Evolutionary conservation across 345 rosid genomes (phyloP).

Genomic region (Corchorus olitorius): DNA sequence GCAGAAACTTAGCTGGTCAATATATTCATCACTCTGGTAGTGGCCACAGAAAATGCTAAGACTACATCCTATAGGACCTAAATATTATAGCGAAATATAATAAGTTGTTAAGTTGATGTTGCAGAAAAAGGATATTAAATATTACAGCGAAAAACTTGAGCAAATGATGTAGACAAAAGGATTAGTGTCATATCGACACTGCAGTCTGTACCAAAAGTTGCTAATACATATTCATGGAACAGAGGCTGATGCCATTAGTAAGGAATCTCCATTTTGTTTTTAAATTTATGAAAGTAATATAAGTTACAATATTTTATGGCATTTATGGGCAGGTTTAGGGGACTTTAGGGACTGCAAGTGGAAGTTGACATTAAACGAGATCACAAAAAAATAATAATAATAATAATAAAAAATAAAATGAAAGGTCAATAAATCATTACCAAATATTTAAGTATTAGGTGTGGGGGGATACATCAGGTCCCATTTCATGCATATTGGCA

Average conservation of each 20-base stretch:
- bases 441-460: too few species aligned
- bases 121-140: not conserved
- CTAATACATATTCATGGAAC: too few species aligned
- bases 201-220: not conserved
- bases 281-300: not conserved
- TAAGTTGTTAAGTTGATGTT: too few species aligned
- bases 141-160: not conserved
- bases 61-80: not conserved
- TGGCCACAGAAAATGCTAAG: not conserved
- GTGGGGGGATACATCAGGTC: too few species aligned
- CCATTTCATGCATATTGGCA: too few species aligned
- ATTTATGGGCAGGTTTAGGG: not conserved
- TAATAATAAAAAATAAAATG: too few species aligned
- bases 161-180: not conserved
- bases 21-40: slow-evolving; percentile 11
- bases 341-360: not conserved
- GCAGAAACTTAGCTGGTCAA: slow-evolving; percentile 22
- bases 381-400: not conserved
- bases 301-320: not conserved
- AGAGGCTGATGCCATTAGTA: too few species aligned
- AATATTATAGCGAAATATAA: not conserved
- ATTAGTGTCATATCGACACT: not conserved
- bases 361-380: not conserved
- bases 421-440: not conserved
- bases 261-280: not conserved